Conservation (phyloP, 2,329 filamentous ascomycete genomes). For the Apiospora aurea region DNA sequence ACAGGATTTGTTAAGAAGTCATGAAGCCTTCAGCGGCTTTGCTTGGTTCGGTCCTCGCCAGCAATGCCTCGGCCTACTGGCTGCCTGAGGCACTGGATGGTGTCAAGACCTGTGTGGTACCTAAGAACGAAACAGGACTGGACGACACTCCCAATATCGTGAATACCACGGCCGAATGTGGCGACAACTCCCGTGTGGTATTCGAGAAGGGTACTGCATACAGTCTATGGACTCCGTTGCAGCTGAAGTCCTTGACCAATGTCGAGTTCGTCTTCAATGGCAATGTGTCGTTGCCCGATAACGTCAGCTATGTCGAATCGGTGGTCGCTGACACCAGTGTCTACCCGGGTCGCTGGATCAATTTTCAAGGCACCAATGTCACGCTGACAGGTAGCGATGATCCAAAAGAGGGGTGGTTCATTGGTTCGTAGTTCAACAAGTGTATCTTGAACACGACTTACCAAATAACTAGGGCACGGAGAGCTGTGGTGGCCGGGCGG, state of each 20-base stretch:
- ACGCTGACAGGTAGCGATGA: conserved; percentile 23
- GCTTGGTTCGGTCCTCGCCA: neutral
- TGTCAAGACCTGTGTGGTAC: conserved; percentile 30
- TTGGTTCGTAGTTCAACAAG: conserved; percentile 23
- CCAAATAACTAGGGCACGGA: conserved; percentile 27
- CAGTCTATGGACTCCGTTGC: conserved; percentile 33
- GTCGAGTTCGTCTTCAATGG: conserved; percentile 34
- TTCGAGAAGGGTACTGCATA: conserved; percentile 31
- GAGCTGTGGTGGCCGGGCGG: conserved; percentile 34
- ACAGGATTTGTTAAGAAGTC: too few species aligned
- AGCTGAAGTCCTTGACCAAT: conserved; percentile 30
- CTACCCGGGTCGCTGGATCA: conserved; percentile 36
- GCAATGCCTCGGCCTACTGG: conserved; percentile 28
- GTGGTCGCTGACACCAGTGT: conserved; percentile 31
- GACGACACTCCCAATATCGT: conserved; percentile 32
- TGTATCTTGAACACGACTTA: neutral
- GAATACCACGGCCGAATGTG: conserved; percentile 29
- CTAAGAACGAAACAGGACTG: conserved; percentile 30
- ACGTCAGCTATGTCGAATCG: conserved; percentile 32
- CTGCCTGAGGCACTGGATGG: conserved; percentile 29
- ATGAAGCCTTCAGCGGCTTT: neutral
- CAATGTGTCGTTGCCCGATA: conserved; percentile 32
- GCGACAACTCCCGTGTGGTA: conserved; percentile 29
- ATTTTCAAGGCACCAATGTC: conserved; percentile 32
- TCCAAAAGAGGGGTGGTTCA: conserved; percentile 31